These are phyloP conservation scores for Hyaloscypha hepaticicola DNA, from an alignment of 495 filamentous ascomycete species.

Conservation along the genomic window DNA sequence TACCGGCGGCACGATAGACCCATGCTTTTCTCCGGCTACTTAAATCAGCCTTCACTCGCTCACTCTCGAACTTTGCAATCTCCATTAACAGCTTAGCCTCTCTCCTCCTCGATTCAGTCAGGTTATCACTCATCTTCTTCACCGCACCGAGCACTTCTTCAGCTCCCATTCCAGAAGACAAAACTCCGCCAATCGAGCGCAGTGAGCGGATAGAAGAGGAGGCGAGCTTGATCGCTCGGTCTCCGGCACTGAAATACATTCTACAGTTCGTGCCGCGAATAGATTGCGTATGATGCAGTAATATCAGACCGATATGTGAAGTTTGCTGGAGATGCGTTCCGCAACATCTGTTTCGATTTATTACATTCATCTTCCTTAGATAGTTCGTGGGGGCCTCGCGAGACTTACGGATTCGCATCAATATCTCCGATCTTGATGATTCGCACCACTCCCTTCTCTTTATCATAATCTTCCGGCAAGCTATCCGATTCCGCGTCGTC, in stretches of 20 bases:
- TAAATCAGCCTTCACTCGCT: not conserved
- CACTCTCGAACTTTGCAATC: not conserved
- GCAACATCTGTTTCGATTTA: not conserved
- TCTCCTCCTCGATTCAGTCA: not conserved
- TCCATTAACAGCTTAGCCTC: not conserved
- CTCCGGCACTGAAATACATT: not conserved
- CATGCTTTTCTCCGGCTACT: not conserved
- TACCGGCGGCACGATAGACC: not conserved
- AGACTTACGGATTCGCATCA: not conserved
- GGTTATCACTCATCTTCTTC: not conserved
- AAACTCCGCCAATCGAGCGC: not conserved
- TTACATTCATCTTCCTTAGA: not conserved
- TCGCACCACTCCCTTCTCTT: not conserved
- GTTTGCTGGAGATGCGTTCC: not conserved
- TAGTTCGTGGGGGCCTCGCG: not conserved
- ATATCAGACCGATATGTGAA: not conserved
- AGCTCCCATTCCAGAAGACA: not conserved
- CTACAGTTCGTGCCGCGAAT: not conserved
- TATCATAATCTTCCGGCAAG: not conserved
- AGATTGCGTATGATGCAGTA: not conserved
- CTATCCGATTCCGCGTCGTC: not conserved
- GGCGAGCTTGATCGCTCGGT: not conserved
- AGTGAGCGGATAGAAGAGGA: not conserved
- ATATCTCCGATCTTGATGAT: not conserved
- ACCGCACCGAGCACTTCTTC: not conserved